A percentile compares a stretch with the other conserved stretches of the same genome.
These are phyloP conservation scores for Gossypium australe DNA, from an alignment of 345 rosid genomes.

Conservation along the genomic window DNA sequence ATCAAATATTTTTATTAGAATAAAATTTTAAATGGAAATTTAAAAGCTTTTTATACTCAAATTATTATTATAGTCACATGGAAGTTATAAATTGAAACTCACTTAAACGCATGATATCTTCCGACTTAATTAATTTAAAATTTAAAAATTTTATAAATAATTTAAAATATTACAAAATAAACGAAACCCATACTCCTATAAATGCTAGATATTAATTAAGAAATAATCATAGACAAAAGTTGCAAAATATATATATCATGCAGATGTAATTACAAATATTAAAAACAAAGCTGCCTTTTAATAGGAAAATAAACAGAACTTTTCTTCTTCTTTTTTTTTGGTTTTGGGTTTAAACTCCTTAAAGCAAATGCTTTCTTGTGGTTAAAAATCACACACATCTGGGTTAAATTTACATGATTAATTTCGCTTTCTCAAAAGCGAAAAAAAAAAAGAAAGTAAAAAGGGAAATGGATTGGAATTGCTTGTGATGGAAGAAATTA, in stretches of 20 bases:
- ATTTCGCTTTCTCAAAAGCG: constrained; percentile 21
- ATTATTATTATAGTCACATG: no score
- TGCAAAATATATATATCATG: background rate
- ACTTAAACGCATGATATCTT: no score
- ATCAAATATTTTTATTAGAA: no score
- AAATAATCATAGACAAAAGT: background rate
- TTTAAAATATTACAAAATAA: background rate
- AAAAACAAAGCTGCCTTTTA: background rate
- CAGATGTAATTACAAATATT: background rate
- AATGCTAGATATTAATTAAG: background rate
- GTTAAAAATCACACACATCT: background rate
- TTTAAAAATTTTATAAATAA: no score
- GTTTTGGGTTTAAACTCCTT: background rate
- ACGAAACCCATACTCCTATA: background rate
- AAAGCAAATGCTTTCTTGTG: background rate
- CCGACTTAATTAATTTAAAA: no score
- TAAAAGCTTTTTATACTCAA: no score
- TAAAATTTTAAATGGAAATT: no score
- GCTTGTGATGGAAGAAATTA: constrained; percentile 45
- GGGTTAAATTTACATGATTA: background rate
- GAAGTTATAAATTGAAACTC: no score
- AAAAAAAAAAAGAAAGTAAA: constrained; percentile 7
- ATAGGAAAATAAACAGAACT: background rate
- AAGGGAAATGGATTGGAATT: constrained; percentile 17
- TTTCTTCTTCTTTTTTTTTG: no score